Percentiles rank a stretch among this genome's conserved stretches.
Conservation (phyloP, 768 basidiomycete genomes). For the Macrolepiota albuminosa region DNA sequence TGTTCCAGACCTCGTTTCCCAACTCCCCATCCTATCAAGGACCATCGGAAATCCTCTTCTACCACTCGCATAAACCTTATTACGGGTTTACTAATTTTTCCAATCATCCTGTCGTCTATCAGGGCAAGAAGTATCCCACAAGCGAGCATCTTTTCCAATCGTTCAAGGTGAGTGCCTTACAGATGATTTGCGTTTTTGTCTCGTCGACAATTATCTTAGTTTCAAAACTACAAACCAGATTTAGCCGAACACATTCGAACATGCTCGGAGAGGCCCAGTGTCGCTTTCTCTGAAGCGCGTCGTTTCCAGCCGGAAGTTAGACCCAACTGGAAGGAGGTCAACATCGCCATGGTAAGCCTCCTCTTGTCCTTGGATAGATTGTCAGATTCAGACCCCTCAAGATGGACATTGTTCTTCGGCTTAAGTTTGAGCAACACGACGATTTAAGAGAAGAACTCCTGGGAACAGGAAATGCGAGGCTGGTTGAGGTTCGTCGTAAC, state of each 20-base stretch:
- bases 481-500: conserved; percentile 52
- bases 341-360: conserved; percentile 50
- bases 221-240: conserved; percentile 52
- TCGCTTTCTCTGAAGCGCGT: conserved; percentile 64
- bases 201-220: conserved; percentile 32
- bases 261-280: conserved; percentile 56
- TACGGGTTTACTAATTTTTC: conserved; percentile 78
- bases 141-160: conserved; percentile 78
- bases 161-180: conserved; percentile 48
- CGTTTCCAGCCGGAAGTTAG: conserved; percentile 58
- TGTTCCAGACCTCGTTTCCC: conserved; percentile 9
- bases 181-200: neutral
- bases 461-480: conserved; percentile 58
- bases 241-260: conserved; percentile 68
- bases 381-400: conserved; percentile 16
- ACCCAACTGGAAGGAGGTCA: conserved; percentile 64
- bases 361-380: neutral
- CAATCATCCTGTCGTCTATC: conserved; percentile 55
- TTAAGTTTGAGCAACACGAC: conserved; percentile 69
- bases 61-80: conserved; percentile 57
- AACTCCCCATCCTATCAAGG: conserved; percentile 18
- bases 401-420: conserved; percentile 64
- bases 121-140: conserved; percentile 64
- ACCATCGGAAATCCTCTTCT: conserved; percentile 48
- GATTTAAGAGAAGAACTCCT: conserved; percentile 57